phyloP scores from a whole-genome alignment of 106 monocot genomes.

The Vanilla planifolia region DNA sequence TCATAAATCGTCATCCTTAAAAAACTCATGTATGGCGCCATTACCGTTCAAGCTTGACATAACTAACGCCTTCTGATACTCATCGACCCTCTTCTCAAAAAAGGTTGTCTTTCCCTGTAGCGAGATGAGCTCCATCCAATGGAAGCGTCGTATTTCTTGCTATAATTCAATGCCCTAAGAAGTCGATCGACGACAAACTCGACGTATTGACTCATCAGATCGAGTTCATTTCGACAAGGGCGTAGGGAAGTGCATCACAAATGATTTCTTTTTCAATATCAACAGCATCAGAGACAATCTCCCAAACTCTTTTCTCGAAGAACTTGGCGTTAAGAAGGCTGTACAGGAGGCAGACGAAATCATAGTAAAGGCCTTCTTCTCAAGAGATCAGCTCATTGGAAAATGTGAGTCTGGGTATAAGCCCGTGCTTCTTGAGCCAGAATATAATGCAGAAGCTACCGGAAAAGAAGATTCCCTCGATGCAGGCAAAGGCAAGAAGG shows the following conservation, averaged over 20 bases:
- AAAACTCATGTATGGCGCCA: constrained; percentile 38
- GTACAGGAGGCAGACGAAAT: constrained; percentile 88
- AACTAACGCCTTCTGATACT: constrained; percentile 71
- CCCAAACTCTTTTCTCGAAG: constrained; percentile 32
- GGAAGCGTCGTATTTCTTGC: constrained; percentile 40
- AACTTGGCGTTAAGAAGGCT: constrained; percentile 33
- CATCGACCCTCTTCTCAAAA: constrained; percentile 58
- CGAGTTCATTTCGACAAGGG: constrained; percentile 67
- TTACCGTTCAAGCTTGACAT: constrained; percentile 48
- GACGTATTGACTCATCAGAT: constrained; percentile 37
- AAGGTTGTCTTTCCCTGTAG: constrained; percentile 75
- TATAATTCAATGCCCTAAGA: constrained; percentile 23
- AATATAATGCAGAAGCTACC: constrained; percentile 68
- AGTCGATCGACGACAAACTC: constrained; percentile 45
- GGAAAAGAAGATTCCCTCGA: constrained; percentile 78
- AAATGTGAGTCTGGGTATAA: constrained; percentile 65
- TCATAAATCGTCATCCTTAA: constrained; percentile 67
- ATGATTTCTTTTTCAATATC: constrained; percentile 80
- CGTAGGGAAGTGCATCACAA: constrained; percentile 54
- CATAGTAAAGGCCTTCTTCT: constrained; percentile 91
- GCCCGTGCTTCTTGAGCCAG: constrained; percentile 70
- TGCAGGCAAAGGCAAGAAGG: constrained; percentile 56
- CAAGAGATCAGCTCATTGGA: constrained; percentile 81
- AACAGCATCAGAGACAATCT: constrained; percentile 62
- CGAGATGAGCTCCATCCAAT: constrained; percentile 55